A percentile compares a stretch with the other conserved stretches of the same genome.
phyloP scores from a whole-genome alignment of 2,329 filamentous ascomycete genomes.

The Scortechinia acanthostroma region DNA sequence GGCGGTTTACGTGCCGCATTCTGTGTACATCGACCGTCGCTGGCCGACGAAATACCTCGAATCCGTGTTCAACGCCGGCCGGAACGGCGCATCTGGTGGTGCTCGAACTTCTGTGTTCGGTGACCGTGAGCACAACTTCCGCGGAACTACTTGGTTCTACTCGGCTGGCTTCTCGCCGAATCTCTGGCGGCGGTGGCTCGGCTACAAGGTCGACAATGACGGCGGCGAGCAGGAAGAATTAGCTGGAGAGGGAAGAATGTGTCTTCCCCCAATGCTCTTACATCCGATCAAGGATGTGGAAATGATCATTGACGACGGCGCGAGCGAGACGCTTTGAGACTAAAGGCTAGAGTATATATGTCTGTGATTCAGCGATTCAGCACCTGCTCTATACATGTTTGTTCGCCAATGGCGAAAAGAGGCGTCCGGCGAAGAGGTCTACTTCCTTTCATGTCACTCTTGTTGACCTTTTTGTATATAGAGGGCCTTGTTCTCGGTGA shows the following conservation, averaged over 20 bases:
- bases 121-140: constrained; percentile 61
- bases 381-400: no score
- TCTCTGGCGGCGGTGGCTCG: constrained; percentile 56
- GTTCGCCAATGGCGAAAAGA: no score
- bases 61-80: constrained; percentile 54
- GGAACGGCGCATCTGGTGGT: constrained; percentile 36
- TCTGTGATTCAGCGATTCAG: no score
- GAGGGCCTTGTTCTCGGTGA: no score
- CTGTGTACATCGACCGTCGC: constrained; percentile 56
- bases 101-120: constrained; percentile 44
- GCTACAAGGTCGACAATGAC: constrained; percentile 13
- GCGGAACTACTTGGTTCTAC: constrained; percentile 62
- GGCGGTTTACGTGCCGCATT: constrained; percentile 57
- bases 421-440: no score
- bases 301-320: constrained; percentile 8
- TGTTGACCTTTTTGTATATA: no score
- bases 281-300: constrained; percentile 53
- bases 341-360: no score
- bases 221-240: constrained; percentile 21
- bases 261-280: constrained; percentile 54
- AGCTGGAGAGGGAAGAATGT: constrained; percentile 41
- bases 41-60: constrained; percentile 52
- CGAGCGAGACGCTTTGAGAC: no score
- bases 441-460: no score
- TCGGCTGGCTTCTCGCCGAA: constrained; percentile 51